Conservation (phyloP, 495 filamentous ascomycete genomes). For the Xylaria acuta region DNA sequence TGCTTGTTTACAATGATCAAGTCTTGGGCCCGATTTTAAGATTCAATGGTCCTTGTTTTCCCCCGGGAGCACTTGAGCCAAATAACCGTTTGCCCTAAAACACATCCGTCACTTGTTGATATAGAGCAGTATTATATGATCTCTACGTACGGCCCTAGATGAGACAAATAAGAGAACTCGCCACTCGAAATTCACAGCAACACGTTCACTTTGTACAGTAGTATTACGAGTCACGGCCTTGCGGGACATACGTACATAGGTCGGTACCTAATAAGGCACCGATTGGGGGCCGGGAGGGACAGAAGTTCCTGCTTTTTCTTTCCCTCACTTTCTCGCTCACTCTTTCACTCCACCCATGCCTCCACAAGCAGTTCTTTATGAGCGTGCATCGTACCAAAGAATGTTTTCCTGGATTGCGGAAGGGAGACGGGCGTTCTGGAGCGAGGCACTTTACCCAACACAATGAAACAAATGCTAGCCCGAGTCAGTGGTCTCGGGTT, state of each 20-base stretch:
- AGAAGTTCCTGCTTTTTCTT: not conserved
- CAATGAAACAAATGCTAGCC: slow-evolving; percentile 22
- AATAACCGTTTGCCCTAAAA: not conserved
- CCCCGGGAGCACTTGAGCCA: not conserved
- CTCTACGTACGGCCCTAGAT: not conserved
- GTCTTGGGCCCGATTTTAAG: not conserved
- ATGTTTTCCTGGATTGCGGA: not conserved
- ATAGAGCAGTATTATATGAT: too few species aligned
- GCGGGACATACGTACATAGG: not conserved
- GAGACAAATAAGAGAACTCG: not conserved
- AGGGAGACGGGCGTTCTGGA: not conserved
- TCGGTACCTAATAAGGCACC: not conserved
- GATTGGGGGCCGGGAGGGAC: not conserved
- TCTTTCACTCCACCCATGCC: not conserved
- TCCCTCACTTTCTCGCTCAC: not conserved
- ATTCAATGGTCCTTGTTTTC: not conserved
- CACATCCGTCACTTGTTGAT: too few species aligned
- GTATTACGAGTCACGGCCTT: slow-evolving; percentile 18
- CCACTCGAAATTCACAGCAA: not conserved
- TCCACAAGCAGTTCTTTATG: not conserved
- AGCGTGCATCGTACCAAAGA: not conserved
- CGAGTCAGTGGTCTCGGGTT: slow-evolving; percentile 26
- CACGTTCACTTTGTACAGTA: slow-evolving; percentile 1
- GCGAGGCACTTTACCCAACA: slow-evolving; percentile 19
- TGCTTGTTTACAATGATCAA: not conserved